These are phyloP conservation scores for Guadua angustifolia DNA, from an alignment of 176 grass and related monocot genomes.

Conservation along the genomic window DNA sequence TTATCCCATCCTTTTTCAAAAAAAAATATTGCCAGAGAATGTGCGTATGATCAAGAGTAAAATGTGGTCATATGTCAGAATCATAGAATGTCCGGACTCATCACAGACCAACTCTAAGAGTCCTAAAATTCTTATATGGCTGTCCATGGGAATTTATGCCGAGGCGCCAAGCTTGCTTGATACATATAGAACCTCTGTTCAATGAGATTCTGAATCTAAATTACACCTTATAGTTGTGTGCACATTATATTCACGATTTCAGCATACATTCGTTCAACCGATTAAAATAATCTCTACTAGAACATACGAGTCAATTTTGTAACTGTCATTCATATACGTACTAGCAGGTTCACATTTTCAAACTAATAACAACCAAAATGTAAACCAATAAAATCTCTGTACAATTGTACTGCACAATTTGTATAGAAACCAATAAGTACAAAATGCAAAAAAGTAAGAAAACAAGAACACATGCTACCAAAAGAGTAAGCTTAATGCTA, in stretches of 20 bases:
- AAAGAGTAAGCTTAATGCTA: not conserved
- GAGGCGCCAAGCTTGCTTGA: not conserved
- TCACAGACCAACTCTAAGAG: not conserved
- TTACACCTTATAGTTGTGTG: not conserved
- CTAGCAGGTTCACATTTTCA: not conserved
- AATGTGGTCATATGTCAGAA: not conserved
- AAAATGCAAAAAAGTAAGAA: not conserved
- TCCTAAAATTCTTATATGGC: not conserved
- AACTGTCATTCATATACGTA: slow-evolving; percentile 14
- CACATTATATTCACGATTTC: not conserved
- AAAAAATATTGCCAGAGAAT: not conserved
- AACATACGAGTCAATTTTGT: not conserved
- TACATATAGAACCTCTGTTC: not conserved
- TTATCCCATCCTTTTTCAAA: not conserved
- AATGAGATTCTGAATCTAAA: not conserved
- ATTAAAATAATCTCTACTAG: not conserved
- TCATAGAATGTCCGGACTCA: not conserved
- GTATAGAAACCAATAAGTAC: not conserved
- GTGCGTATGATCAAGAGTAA: not conserved
- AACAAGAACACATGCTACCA: not conserved
- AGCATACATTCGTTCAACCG: not conserved
- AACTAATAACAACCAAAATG: not conserved
- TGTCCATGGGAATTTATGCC: not conserved
- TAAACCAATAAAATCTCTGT: not conserved
- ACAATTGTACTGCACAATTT: not conserved